Base-by-base conservation (phyloP, 2,329 filamentous ascomycete species). In the Rhexocercosporidium sp. region DNA sequence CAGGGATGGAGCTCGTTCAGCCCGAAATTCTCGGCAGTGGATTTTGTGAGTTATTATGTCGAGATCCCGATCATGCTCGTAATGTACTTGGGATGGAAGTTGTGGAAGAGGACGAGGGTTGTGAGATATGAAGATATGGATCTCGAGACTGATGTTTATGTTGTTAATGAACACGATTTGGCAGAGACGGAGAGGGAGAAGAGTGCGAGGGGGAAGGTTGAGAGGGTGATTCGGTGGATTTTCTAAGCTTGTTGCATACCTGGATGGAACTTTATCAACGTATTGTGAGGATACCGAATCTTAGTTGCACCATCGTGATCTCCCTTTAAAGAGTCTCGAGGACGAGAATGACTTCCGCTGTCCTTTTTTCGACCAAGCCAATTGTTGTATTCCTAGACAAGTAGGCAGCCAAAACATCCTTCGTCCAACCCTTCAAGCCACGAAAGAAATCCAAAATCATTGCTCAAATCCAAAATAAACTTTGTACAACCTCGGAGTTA, bases 1-100 rank as follows among this genome's bases (percentile, higher is more conserved):
- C 88, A 90, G 71, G 88, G 89, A 1, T 91, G 86, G 85, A 83
- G 79, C 71, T 86, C 83, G 63, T 90, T 91, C 78, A 88, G 84
- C 49, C 87, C 86, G 3, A 76, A 68, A 1, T 91, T 90, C 72
- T 81, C 82, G 57, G 80, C 78, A 1, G 86, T 90, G 14, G 82
- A 85, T 72, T 90, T 91, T 72, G 85, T 91, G 56, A 88, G 85
- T 67, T 87, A 82, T 70, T 90, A 91, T 72, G 82, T 91, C 44
- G 86, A 90, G 77, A 76, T 90, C 27, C 85, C 87, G 0, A 72
- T 90, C 66, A 88, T 90, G 82, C 69, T 85, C 18, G 75, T 84
- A 16, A 84, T 87, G 77, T 84, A 82, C 70, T 41, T 87, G 8
- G 80, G 74, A 0, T 90, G 87, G 87, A 89, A 88, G 74, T 6